Base-by-base conservation (phyloP, 805 yeast species). In the Cyberlindnera galapagoensis region DNA sequence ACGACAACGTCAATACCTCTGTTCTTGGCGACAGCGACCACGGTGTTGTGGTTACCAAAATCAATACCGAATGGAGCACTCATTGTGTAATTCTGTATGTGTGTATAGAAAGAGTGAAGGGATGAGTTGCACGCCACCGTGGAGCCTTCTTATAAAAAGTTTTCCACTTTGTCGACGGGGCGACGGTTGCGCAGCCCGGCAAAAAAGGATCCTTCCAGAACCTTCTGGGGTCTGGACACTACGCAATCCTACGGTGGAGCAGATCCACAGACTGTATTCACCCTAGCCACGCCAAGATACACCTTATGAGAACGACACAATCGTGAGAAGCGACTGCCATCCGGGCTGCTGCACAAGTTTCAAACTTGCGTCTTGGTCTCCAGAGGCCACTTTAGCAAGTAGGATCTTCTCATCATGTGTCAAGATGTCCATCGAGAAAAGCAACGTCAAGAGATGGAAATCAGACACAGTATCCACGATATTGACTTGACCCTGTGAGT, bases 1-100 rank as follows among this genome's bases (percentile, higher is more conserved):
- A 92, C 97, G 54, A 92, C 85, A 54, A 92, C 80, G 63, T 92
- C 99, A 58, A 92, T 92, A 58, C 97, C 97, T 71, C 97, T 80
- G 77, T 90, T 92, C 62, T 90, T 82, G 43, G 98, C 98, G 59
- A 94, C 81, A 26, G 94, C 97, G 59, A 90, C 74, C 49, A 90
- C 97, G 44, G 95, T 78, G 72, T 75, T 83, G 71, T 76, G 73
- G 69, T 87, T 87, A 68, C 98, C 98, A 60, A 92, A 81, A 76
- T 92, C 98, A 64, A 92, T 80, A 71, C 98, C 98, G 57, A 88
- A 83, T 65, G 95, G 95, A 59, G 80, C 74, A 64, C 94, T 83
- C 95, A 86, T 87, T 26, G 13, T 9, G 12, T 24, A 14, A 11
- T 25, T 25, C 28, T 25, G 8, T 25, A 13, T 25, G 18, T 25